phyloP scores from a whole-genome alignment of 495 filamentous ascomycete species.

The Aspergillus nidulans region DNA sequence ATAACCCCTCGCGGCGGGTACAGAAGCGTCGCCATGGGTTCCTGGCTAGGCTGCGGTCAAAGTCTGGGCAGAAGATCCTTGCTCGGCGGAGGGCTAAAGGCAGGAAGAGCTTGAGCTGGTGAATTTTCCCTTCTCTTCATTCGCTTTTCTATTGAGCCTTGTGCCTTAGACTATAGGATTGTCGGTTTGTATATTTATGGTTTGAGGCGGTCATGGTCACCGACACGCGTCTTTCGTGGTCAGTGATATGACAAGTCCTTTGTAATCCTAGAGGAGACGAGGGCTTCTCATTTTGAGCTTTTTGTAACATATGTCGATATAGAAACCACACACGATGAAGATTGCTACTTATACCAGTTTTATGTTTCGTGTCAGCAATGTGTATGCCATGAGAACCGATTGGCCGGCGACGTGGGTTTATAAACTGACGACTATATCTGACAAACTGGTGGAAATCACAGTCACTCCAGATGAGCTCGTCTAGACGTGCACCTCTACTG shows the following conservation, averaged over 20 bases:
- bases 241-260: not conserved
- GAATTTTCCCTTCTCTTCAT: slow-evolving; percentile 14
- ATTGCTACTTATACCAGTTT: not conserved
- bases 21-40: slow-evolving; percentile 70
- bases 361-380: too few species aligned
- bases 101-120: slow-evolving; percentile 58
- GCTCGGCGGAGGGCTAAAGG: slow-evolving; percentile 56
- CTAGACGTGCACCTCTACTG: not conserved
- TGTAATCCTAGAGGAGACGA: not conserved
- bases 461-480: not conserved
- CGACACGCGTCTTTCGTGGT: too few species aligned
- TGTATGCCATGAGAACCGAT: too few species aligned
- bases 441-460: too few species aligned
- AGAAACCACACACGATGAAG: slow-evolving; percentile 1
- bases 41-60: slow-evolving; percentile 52
- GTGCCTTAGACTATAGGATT: not conserved
- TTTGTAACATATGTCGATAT: slow-evolving; percentile 25
- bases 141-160: not conserved
- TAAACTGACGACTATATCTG: too few species aligned
- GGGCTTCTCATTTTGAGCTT: not conserved
- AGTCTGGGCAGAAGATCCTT: slow-evolving; percentile 54
- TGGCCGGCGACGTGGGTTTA: too few species aligned
- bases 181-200: not conserved
- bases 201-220: not conserved
- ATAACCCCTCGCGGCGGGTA: slow-evolving; percentile 61